Base-by-base conservation (phyloP, 2,329 filamentous ascomycete genomes). In the Penicillium sp. region DNA sequence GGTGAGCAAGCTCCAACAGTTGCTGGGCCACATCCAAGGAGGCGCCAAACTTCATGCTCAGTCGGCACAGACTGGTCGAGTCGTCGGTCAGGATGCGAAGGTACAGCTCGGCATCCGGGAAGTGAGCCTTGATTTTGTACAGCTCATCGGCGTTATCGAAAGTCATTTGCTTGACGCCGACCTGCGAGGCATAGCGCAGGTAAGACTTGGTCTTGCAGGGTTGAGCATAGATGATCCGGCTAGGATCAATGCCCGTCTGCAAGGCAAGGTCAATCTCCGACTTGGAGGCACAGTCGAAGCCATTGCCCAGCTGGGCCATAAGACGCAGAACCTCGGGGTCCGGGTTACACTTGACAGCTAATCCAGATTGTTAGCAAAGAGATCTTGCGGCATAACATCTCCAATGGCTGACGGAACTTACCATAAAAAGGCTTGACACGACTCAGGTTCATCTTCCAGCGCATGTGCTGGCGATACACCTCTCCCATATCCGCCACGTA, bases 151-250 rank as follows among this genome's bases (percentile, higher is more conserved):
- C 88, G 73, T 99, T 99, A 86, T 99, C 95, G 76, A 99, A 98
- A 2, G 95, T 99, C 94, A 99, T 98, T 84, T 97, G 92, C 82
- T 91, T 94, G 76, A 99, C 95, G 70, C 90, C 91, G 69, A 89
- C 84, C 75, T 88, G 86, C 74, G 91, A 88, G 67, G 96, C 95
- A 75, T 93, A 96, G 75, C 93, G 92, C 65, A 99, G 86, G 79
- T 97, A 98, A 53, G 94, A 97, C 83, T 95, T 96, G 73, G 95
- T 99, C 88, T 99, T 99, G 91, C 95, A 98, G 59, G 95, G 95
- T 82, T 99, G 95, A 54, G 95, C 95, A 76, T 98, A 99, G 81
- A 99, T 97, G 84, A 99, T 96, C 78, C 94, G 93, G 68, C 89
- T 87, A 13, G 95, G 91, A 75, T 91, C 89, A 69, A 96, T 86